Evolutionary conservation across 2,329 filamentous ascomycete species (phyloP).

Genomic region (Proliferodiscus dingleyae): DNA sequence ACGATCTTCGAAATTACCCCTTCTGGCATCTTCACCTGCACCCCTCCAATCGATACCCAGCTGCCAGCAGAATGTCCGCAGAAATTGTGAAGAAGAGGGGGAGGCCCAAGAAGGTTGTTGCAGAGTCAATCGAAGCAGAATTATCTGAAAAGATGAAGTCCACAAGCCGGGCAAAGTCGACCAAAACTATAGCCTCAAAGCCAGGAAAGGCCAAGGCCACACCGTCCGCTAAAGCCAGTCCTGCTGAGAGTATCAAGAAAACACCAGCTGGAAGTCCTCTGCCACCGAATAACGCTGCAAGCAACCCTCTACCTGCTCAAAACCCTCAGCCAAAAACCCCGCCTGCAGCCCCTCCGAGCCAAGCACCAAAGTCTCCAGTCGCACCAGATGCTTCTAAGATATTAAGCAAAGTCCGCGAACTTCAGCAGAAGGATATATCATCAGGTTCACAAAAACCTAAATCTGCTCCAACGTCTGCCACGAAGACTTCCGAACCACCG

Average conservation of each 20-base stretch:
- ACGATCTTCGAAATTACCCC: background rate
- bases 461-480: background rate
- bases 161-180: conserved; percentile 23
- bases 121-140: conserved; percentile 20
- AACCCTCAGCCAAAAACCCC: conserved; percentile 7
- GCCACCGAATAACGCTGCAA: conserved; percentile 1
- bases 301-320: no score
- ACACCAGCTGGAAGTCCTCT: background rate
- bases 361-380: conserved; percentile 1
- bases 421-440: conserved; percentile 5
- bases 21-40: background rate
- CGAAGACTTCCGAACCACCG: conserved; percentile 2
- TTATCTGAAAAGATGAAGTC: conserved; percentile 14
- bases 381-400: conserved; percentile 17
- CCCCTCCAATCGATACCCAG: background rate
- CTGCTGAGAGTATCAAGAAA: no score
- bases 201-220: conserved; percentile 10
- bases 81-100: conserved; percentile 28
- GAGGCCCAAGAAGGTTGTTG: conserved; percentile 27
- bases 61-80: conserved; percentile 18
- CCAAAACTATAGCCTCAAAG: conserved; percentile 17
- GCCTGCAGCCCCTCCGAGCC: background rate
- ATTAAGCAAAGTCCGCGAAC: conserved; percentile 17
- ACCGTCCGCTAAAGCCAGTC: conserved; percentile 10
- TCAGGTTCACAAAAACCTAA: background rate